phyloP scores from a whole-genome alignment of 148 eudicot genomes.

The Heliosperma pusillum region DNA sequence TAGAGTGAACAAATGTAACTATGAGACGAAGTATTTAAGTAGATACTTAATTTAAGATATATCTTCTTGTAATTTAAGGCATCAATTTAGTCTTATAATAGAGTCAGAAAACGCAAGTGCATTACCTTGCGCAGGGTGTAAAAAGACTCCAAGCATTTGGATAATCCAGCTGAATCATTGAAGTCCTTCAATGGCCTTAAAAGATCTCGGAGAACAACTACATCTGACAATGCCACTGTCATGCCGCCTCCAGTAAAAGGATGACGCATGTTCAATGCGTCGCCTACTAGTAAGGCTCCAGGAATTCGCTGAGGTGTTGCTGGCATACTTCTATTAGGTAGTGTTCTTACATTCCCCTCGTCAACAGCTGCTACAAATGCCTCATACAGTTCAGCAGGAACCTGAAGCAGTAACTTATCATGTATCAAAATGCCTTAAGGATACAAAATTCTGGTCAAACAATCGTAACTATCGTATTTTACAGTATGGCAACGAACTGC shows the following conservation, averaged over 20 bases:
- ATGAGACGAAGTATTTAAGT: too few species aligned
- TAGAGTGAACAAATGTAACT: background rate
- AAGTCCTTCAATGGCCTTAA: conserved; percentile 58
- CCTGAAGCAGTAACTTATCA: conserved; percentile 28
- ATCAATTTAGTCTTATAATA: too few species aligned
- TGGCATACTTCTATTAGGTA: conserved; percentile 81
- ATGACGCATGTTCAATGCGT: conserved; percentile 91
- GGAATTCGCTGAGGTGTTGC: conserved; percentile 75
- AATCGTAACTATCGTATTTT: background rate
- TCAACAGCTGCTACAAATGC: conserved; percentile 65
- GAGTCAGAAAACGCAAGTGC: background rate
- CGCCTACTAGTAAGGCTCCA: conserved; percentile 79
- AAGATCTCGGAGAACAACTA: conserved; percentile 59
- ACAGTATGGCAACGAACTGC: background rate
- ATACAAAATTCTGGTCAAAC: background rate
- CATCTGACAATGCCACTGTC: conserved; percentile 81
- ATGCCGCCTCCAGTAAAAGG: conserved; percentile 90
- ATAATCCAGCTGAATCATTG: conserved; percentile 45
- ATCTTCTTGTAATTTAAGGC: too few species aligned
- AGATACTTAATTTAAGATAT: too few species aligned
- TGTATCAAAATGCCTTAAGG: background rate
- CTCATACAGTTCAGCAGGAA: conserved; percentile 56
- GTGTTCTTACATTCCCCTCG: conserved; percentile 64
- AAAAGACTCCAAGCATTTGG: conserved; percentile 62
- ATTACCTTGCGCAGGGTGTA: conserved; percentile 80